Evolutionary conservation across 164 flowering plant species (phyloP).

Genomic region (Liquidambar formosana): DNA sequence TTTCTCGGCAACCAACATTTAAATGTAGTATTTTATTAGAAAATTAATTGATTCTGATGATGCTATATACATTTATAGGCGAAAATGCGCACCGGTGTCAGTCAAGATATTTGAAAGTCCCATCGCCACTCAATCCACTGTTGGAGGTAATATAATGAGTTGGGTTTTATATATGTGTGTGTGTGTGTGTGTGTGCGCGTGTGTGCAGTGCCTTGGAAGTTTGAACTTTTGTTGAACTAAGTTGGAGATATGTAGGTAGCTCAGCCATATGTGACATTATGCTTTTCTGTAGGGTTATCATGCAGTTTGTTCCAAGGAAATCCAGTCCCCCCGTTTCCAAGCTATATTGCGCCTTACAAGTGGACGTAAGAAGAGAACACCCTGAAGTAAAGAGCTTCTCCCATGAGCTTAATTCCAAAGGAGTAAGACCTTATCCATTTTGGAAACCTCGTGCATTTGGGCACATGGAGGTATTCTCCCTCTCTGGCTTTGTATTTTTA

Average conservation of each 20-base stretch:
- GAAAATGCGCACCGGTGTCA: conserved; percentile 53
- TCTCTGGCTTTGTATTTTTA: background rate
- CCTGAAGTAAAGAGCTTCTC: conserved; percentile 92
- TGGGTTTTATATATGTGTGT: too few relatives aligned
- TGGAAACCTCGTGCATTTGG: conserved; percentile 81
- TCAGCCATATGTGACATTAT: conserved; percentile 11
- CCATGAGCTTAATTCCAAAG: conserved; percentile 96
- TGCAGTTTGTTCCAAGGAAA: conserved; percentile 66
- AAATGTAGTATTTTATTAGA: background rate
- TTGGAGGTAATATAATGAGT: conserved; percentile 51
- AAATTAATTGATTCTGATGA: background rate
- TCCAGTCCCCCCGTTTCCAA: conserved; percentile 88
- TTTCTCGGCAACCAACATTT: background rate
- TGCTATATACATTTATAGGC: conserved; percentile 35
- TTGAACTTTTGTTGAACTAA: background rate
- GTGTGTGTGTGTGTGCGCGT: too few relatives aligned
- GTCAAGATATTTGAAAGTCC: conserved; percentile 54
- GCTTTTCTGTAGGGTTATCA: conserved; percentile 43
- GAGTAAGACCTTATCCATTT: conserved; percentile 82
- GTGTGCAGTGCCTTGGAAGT: too few relatives aligned
- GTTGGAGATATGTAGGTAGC: conserved; percentile 11
- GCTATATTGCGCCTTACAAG: conserved; percentile 87
- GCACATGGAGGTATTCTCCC: conserved; percentile 64
- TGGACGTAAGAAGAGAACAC: conserved; percentile 70
- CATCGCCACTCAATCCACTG: conserved; percentile 31